Conservation (phyloP, 23 red algal genomes). For the Gracilaria vermiculophylla region DNA sequence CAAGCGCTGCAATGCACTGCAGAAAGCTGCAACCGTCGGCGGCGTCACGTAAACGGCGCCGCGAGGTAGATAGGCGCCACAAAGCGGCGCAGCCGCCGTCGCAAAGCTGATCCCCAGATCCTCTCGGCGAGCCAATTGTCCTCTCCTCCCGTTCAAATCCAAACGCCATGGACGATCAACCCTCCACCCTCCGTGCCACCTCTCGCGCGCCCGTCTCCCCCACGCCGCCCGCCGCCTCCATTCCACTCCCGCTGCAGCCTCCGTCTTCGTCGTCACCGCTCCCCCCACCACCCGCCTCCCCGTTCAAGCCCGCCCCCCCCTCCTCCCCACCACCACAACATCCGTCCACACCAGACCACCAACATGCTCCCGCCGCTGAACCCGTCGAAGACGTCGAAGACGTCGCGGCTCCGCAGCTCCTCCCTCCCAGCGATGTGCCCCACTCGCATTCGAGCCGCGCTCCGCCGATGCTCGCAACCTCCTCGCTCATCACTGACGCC, state of each 20-base stretch:
- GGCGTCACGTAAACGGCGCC: too few relatives aligned
- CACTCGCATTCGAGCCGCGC: not conserved
- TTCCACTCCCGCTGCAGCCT: not conserved
- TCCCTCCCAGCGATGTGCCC: not conserved
- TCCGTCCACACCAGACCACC: not conserved
- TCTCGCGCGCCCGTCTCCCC: too few relatives aligned
- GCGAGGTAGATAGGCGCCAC: too few relatives aligned
- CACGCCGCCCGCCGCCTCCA: not conserved
- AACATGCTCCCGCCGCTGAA: not conserved
- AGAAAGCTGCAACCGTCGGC: too few relatives aligned
- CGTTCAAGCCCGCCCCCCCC: not conserved
- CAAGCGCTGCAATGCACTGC: too few relatives aligned
- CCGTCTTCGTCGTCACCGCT: too few relatives aligned
- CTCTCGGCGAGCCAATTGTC: constrained; percentile 39
- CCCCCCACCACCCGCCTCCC: too few relatives aligned
- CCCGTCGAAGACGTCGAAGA: not conserved
- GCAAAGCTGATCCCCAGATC: constrained; percentile 11
- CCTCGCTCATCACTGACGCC: not conserved
- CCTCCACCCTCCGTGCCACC: not conserved
- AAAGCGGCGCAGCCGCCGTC: not conserved
- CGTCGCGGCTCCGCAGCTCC: too few relatives aligned
- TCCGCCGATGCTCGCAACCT: not conserved
- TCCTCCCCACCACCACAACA: not conserved
- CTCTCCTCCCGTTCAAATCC: not conserved
- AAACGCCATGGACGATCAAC: constrained; percentile 16